Base-by-base conservation (phyloP, 2,329 filamentous ascomycete species). In the Eurotiales sp. region DNA sequence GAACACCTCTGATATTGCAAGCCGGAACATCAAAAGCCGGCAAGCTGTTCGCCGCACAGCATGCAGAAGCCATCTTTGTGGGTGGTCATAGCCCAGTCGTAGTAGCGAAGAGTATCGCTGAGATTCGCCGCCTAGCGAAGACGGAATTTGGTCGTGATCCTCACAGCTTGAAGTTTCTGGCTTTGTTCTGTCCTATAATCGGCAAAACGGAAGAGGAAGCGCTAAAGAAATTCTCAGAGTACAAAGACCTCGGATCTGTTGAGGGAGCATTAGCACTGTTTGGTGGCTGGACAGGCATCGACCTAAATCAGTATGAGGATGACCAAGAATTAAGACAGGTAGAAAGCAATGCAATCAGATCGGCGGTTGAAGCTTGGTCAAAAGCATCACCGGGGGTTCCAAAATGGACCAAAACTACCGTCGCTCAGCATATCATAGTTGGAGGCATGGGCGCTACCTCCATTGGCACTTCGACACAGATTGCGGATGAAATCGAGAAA, bases 201-300 rank as follows among this genome's bases (percentile, higher is more conserved):
- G 86, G 83, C 0, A 71, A 66, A 27, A 88, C 85, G 0, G 79
- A 86, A 55, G 82, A 84, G 50, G 84, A 87, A 61, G 86, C 86
- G 0, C 68, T 76, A 52, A 78, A 75, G 6, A 88, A 88, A 66
- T n/a, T n/a, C n/a, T n/a, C n/a, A n/a, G n/a, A n/a, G n/a, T 83
- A 82, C 54, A 72, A 77, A 8, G 75, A 77, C 50, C 82, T 87
- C 60, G 85, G 83, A 0, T 79, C 78, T 2, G 73, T 79, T 40
- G 86, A 85, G 56, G 86, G 86, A 2, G 86, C 85, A 0, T 63
- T 88, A 51, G 83, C 85, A 1, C 66, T 89, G n/a, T 90, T 89
- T 59, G 84, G 85, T 17, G 86, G 86, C 1, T 90, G 86, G 85
- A 88, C 86, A 0, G 86, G 83, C 0, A 83, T 85, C 42, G 81